Evolutionary conservation across 2,329 filamentous ascomycete species (phyloP).

Genomic region (Dendrostoma leiphaemia): DNA sequence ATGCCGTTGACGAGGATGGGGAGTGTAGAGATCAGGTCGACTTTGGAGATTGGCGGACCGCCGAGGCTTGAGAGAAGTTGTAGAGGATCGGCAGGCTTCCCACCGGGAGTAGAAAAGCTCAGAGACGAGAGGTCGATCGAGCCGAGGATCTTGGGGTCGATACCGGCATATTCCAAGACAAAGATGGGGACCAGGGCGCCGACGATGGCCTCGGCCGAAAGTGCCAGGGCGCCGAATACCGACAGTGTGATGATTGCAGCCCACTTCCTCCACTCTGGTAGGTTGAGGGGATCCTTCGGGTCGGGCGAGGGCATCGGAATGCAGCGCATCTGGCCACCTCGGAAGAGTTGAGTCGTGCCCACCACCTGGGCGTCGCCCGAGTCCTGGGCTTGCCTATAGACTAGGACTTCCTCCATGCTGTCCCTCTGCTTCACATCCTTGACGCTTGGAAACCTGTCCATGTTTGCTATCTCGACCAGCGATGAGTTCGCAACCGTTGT

Average conservation of each 20-base stretch:
- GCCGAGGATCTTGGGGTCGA: slow-evolving; percentile 21
- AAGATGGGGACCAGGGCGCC: slow-evolving; percentile 24
- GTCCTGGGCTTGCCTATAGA: background rate
- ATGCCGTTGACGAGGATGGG: slow-evolving; percentile 24
- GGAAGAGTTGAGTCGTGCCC: slow-evolving; percentile 20
- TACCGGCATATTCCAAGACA: slow-evolving; percentile 24
- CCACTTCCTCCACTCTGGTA: slow-evolving; percentile 25
- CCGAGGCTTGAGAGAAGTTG: slow-evolving; percentile 18
- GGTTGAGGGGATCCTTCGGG: slow-evolving; percentile 23
- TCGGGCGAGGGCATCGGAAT: slow-evolving; percentile 20
- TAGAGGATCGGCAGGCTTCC: slow-evolving; percentile 18
- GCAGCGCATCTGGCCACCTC: slow-evolving; percentile 17
- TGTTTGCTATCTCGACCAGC: slow-evolving; percentile 2
- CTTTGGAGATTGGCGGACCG: slow-evolving; percentile 19
- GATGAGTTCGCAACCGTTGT: background rate
- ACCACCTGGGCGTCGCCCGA: slow-evolving; percentile 14
- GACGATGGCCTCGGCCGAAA: slow-evolving; percentile 23
- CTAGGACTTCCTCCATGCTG: slow-evolving; percentile 14
- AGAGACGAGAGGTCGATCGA: slow-evolving; percentile 22
- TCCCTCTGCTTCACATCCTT: slow-evolving; percentile 6
- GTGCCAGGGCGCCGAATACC: slow-evolving; percentile 23
- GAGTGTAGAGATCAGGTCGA: slow-evolving; percentile 23
- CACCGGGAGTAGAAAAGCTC: slow-evolving; percentile 15
- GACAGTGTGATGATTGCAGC: slow-evolving; percentile 21
- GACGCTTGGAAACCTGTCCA: background rate